Percentiles rank a stretch among this genome's conserved stretches.
Conservation (phyloP, 208 protist species). For the Crithidia fasciculata region DNA sequence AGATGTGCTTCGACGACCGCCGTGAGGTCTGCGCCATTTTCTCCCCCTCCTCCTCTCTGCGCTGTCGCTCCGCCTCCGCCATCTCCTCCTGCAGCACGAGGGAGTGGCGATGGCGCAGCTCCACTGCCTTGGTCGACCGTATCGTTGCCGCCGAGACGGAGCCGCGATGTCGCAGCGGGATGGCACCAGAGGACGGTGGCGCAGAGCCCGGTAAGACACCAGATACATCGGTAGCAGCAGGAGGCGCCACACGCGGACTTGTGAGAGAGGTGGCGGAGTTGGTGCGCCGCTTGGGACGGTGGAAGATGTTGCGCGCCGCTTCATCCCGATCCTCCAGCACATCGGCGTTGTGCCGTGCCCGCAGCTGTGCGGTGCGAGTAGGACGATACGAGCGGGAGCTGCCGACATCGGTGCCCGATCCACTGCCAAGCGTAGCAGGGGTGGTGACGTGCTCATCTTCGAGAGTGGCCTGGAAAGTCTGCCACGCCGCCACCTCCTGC, state of each 20-base stretch:
- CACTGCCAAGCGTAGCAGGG: neutral
- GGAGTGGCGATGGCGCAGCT: conserved; percentile 23
- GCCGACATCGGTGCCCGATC: neutral
- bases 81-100: conserved; percentile 16
- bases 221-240: neutral
- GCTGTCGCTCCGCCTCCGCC: conserved; percentile 1
- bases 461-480: conserved; percentile 3
- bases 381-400: conserved; percentile 2
- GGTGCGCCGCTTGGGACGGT: conserved; percentile 4
- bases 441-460: neutral
- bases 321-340: conserved; percentile 20
- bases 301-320: conserved; percentile 26
- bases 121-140: conserved; percentile 32
- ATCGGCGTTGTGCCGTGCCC: neutral
- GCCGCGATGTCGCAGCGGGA: neutral
- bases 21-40: neutral
- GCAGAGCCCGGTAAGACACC: neutral
- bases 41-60: conserved; percentile 7
- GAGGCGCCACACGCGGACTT: neutral
- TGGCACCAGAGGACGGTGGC: neutral
- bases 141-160: neutral
- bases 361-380: conserved; percentile 30
- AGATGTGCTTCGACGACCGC: neutral
- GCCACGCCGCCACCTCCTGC: conserved; percentile 15
- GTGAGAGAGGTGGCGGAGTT: neutral